A percentile compares a stretch with the other conserved stretches of the same genome.
These are phyloP conservation scores for Boletus sp. DNA, from an alignment of 768 basidiomycete species.

Conservation along the genomic window DNA sequence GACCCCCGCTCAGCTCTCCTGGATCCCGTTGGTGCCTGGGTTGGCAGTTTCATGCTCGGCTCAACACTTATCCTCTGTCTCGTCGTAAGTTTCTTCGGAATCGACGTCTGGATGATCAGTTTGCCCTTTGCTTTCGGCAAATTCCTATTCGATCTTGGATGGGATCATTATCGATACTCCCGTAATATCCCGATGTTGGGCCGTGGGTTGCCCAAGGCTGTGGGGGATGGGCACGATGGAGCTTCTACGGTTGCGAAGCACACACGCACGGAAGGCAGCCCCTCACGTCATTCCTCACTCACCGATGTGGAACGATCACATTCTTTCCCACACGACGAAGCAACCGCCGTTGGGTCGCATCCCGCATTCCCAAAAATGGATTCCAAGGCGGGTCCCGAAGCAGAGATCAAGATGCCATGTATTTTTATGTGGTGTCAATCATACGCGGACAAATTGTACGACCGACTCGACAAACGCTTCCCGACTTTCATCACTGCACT, in stretches of 20 bases:
- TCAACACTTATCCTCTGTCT: slow-evolving; percentile 71
- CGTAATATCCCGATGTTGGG: slow-evolving; percentile 24
- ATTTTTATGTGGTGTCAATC: neutral
- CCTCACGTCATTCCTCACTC: neutral
- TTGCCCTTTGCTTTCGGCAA: slow-evolving; percentile 77
- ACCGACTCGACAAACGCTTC: slow-evolving; percentile 41
- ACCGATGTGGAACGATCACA: neutral
- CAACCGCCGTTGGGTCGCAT: neutral
- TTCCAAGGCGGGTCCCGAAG: neutral
- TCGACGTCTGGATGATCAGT: slow-evolving; percentile 83
- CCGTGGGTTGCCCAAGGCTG: neutral
- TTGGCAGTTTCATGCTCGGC: slow-evolving; percentile 66
- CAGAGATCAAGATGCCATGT: neutral
- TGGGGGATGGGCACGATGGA: neutral
- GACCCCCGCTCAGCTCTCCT: slow-evolving; percentile 60
- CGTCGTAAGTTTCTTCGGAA: slow-evolving; percentile 67
- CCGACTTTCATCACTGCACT: slow-evolving; percentile 69
- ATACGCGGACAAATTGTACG: neutral
- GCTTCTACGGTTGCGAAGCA: neutral
- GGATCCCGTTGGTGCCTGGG: slow-evolving; percentile 70
- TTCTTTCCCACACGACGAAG: slow-evolving; percentile 4
- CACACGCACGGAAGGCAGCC: neutral
- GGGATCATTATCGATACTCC: slow-evolving; percentile 51
- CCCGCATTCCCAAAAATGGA: neutral
- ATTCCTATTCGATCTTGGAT: slow-evolving; percentile 59